A percentile compares a stretch with the other conserved stretches of the same genome.
These are phyloP conservation scores for Candida mattraensis DNA, from an alignment of 805 yeast genomes.

Conservation along the genomic window DNA sequence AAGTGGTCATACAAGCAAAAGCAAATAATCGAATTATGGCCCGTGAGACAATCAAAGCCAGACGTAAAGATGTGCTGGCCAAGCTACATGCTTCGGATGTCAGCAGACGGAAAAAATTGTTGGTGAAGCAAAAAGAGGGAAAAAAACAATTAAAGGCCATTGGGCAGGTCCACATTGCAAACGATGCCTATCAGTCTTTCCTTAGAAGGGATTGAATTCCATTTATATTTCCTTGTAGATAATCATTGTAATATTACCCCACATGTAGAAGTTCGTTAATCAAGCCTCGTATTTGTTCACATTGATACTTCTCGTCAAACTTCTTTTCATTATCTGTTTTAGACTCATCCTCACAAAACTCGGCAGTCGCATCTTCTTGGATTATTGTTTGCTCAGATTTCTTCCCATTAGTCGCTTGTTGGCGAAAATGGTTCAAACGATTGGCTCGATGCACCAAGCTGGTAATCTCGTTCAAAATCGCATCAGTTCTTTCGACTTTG, in stretches of 20 bases:
- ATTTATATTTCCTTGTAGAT: slow-evolving; percentile 9
- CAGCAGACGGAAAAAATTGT: slow-evolving; percentile 81
- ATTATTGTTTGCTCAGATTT: slow-evolving; percentile 4
- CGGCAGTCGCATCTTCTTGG: slow-evolving; percentile 8
- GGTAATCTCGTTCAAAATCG: slow-evolving; percentile 16
- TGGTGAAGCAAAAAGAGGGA: slow-evolving; percentile 91
- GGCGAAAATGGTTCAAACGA: neutral
- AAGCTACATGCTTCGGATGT: slow-evolving; percentile 92
- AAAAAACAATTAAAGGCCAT: slow-evolving; percentile 78
- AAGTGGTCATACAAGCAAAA: slow-evolving; percentile 88
- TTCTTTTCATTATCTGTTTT: slow-evolving; percentile 7
- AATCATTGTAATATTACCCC: slow-evolving; percentile 2
- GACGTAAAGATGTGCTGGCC: slow-evolving; percentile 92
- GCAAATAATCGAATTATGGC: slow-evolving; percentile 81
- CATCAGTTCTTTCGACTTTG: slow-evolving; percentile 19
- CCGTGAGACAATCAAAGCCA: slow-evolving; percentile 89
- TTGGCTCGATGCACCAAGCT: slow-evolving; percentile 9
- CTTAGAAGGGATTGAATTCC: slow-evolving; percentile 39
- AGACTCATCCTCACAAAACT: slow-evolving; percentile 3
- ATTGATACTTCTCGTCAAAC: slow-evolving; percentile 14
- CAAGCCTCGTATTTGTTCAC: slow-evolving; percentile 21
- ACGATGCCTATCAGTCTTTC: slow-evolving; percentile 88
- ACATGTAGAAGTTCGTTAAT: slow-evolving; percentile 13
- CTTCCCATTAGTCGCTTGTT: neutral
- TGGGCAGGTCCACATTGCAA: slow-evolving; percentile 76